Evolutionary conservation across 768 basidiomycete genomes (phyloP).

Genomic region (Hypholoma fasciculare): DNA sequence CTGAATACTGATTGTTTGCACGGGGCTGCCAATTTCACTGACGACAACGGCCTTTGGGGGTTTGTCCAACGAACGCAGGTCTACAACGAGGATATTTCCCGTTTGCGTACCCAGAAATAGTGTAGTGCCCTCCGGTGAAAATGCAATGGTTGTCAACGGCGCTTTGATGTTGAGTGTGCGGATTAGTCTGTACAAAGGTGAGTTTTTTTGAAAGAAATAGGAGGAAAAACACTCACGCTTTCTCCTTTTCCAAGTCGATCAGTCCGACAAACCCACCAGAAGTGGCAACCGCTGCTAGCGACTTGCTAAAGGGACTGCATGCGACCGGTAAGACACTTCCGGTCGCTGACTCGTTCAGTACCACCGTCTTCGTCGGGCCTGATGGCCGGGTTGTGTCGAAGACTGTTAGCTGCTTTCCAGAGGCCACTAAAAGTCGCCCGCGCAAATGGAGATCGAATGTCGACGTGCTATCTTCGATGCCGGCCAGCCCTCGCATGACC

Average conservation of each 20-base stretch:
- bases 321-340: conserved; percentile 58
- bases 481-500: conserved; percentile 53
- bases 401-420: conserved; percentile 52
- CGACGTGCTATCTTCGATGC: conserved; percentile 43
- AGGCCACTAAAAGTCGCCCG: conserved; percentile 57
- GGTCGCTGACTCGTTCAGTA: conserved; percentile 39
- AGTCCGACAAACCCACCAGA: conserved; percentile 54
- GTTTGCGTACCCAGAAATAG: conserved; percentile 65
- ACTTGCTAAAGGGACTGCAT: conserved; percentile 78
- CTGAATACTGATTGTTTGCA: conserved; percentile 60
- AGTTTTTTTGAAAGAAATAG: background rate
- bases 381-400: conserved; percentile 65
- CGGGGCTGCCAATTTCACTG: conserved; percentile 43
- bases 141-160: conserved; percentile 58
- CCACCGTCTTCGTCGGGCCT: conserved; percentile 51
- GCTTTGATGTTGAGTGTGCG: conserved; percentile 55
- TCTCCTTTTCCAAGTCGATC: conserved; percentile 76
- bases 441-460: conserved; percentile 64
- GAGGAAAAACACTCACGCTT: conserved; percentile 44
- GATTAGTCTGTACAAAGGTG: conserved; percentile 44
- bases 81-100: conserved; percentile 63
- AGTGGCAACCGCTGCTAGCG: conserved; percentile 59
- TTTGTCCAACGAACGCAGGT: conserved; percentile 66
- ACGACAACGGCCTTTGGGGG: conserved; percentile 55
- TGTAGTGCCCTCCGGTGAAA: conserved; percentile 69